These are phyloP conservation scores for Jackrogersella minutella DNA, from an alignment of 495 filamentous ascomycete species.

Conservation along the genomic window DNA sequence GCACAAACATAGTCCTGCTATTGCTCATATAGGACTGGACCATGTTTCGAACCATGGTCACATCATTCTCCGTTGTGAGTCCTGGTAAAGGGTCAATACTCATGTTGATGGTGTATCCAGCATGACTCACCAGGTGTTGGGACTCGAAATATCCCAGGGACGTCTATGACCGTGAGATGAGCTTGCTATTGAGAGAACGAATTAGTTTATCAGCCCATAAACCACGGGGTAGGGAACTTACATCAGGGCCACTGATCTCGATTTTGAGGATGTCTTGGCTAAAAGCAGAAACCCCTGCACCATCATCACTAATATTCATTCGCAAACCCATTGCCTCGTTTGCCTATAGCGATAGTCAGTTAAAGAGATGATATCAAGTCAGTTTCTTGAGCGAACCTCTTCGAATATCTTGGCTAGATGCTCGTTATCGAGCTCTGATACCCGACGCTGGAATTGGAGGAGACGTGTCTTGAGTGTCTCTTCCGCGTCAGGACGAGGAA, in stretches of 20 bases:
- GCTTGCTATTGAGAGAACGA: conserved; percentile 47
- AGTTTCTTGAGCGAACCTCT: conserved; percentile 8
- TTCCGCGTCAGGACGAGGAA: conserved; percentile 10
- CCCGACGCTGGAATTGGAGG: background rate
- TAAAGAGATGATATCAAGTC: background rate
- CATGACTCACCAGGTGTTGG: conserved; percentile 9
- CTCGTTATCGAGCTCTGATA: conserved; percentile 9
- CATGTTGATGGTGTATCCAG: background rate
- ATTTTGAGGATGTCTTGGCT: conserved; percentile 62
- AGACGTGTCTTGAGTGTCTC: conserved; percentile 11
- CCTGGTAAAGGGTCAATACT: conserved; percentile 32
- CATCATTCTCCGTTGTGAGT: conserved; percentile 49
- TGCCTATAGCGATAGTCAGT: conserved; percentile 5
- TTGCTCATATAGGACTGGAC: conserved; percentile 58
- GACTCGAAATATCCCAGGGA: conserved; percentile 59
- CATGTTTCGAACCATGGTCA: conserved; percentile 44
- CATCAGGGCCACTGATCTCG: conserved; percentile 61
- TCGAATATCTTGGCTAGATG: conserved; percentile 45
- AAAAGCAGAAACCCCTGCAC: conserved; percentile 46
- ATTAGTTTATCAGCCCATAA: background rate
- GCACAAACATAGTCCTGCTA: conserved; percentile 47
- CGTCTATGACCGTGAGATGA: conserved; percentile 68
- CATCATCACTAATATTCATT: too few relatives aligned
- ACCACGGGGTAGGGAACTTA: background rate
- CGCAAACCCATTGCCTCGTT: conserved; percentile 14